Conservation (phyloP, 768 basidiomycete genomes). For the Boletus rubescentipes region DNA sequence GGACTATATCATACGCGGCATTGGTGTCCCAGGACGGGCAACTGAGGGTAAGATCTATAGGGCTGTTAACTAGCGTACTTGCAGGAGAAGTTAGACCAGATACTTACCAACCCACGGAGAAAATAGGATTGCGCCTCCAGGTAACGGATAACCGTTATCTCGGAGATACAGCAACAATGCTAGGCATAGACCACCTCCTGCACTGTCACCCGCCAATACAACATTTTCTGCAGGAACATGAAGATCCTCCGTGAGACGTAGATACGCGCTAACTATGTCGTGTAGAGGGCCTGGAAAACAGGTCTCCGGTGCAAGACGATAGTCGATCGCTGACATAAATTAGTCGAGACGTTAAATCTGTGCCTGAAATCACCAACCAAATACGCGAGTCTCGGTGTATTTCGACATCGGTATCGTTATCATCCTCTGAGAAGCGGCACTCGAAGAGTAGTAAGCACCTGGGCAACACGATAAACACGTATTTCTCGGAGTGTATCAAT, state of each 20-base stretch:
- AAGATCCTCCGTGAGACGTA: constrained; percentile 84
- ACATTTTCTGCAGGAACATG: constrained; percentile 92
- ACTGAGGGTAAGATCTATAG: constrained; percentile 87
- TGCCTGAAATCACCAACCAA: constrained; percentile 48
- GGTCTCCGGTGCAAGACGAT: constrained; percentile 94
- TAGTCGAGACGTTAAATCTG: neutral
- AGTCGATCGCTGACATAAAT: constrained; percentile 69
- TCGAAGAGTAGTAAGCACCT: constrained; percentile 94
- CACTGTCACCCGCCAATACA: constrained; percentile 86
- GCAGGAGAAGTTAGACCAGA: neutral
- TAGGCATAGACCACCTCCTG: constrained; percentile 85
- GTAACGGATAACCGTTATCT: constrained; percentile 84
- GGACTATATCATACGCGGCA: constrained; percentile 80
- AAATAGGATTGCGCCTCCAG: constrained; percentile 84
- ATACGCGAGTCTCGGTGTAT: constrained; percentile 84
- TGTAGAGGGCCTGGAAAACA: constrained; percentile 87
- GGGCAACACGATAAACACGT: constrained; percentile 3
- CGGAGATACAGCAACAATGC: constrained; percentile 91
- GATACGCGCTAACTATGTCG: constrained; percentile 84
- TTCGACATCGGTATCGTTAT: constrained; percentile 92
- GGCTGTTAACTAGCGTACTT: constrained; percentile 6
- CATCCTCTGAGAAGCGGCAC: constrained; percentile 85
- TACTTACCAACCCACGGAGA: constrained; percentile 93
- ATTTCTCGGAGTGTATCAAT: neutral
- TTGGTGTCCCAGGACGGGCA: constrained; percentile 99